Evolutionary conservation across 2,329 filamentous ascomycete genomes (phyloP), one percentile per base, ranked within the genome.

Genomic region (Fusarium tricinctum): DNA sequence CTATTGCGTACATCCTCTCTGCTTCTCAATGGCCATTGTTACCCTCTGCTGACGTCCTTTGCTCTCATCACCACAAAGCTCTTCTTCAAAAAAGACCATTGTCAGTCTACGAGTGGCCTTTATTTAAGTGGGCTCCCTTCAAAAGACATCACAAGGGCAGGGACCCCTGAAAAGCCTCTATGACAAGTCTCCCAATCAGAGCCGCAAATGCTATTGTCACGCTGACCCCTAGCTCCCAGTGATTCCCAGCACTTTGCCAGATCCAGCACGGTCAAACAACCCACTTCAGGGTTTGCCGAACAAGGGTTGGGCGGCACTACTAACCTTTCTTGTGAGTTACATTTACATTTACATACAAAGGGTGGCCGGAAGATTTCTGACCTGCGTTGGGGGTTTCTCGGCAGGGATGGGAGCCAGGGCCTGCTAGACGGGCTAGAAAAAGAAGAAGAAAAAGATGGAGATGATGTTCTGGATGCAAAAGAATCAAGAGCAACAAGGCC

Each of bases 181-280:
- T 49, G 40, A 56, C 39, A 20, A 20, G 35, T 59, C 54, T 63
- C 53, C 71, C 71, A 73, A 73, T 73, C 63, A 73, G 50, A 57
- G 45, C 51, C 39, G 17, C 44, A 39, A 54, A 43, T 42, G 33
- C 57, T 61, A 53, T 52, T 49, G 48, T 58, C 58, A 59, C 43
- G 55, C 33, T 39, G 47, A 32, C 54, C 54, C 54, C 54, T 51
- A 60, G 64, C 45, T 60, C 42, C 46, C 49, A 63, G 56, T 43
- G 51, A 53, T 62, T 51, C 52, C 38, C 66, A 68, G 58, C 61
- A 69, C 39, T 55, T 71, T 69, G 23, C 69, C 69, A 43, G 43
- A 66, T 71, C 33, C 54, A 67, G 65, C 52, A 52, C 51, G 39
- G 57, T 65, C 70, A 70, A 60, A 66, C 66, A 61, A 44, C 30